These are phyloP conservation scores for Fusarium hainanense DNA, from an alignment of 2,329 filamentous ascomycete species.

Conservation along the genomic window DNA sequence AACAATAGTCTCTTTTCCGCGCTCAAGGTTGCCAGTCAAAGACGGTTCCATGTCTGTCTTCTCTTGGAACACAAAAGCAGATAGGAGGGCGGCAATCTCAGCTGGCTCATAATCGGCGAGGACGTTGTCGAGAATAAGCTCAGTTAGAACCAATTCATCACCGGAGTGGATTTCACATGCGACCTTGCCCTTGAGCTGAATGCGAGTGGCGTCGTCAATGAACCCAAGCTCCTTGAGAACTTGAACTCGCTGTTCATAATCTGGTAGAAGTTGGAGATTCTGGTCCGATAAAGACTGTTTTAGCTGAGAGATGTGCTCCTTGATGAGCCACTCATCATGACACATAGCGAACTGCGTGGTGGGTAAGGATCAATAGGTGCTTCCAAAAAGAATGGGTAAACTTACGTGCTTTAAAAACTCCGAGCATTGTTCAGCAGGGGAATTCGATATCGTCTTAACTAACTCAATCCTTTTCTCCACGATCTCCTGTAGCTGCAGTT, in stretches of 20 bases:
- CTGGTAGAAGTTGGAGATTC: constrained; percentile 92
- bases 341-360: constrained; percentile 84
- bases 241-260: constrained; percentile 94
- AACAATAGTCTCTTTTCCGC: constrained; percentile 86
- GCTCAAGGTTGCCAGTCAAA: constrained; percentile 83
- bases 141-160: constrained; percentile 94
- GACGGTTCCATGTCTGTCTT: constrained; percentile 87
- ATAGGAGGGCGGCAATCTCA: constrained; percentile 94
- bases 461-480: constrained; percentile 76
- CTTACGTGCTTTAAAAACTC: constrained; percentile 88
- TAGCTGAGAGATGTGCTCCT: constrained; percentile 89
- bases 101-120: constrained; percentile 95
- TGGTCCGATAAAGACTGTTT: constrained; percentile 94
- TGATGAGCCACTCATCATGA: constrained; percentile 95
- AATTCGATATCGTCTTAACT: constrained; percentile 70
- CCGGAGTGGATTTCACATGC: constrained; percentile 98
- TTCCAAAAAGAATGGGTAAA: constrained; percentile 30
- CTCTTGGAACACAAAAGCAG: constrained; percentile 96
- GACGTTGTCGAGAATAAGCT: constrained; percentile 96
- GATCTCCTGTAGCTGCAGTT: constrained; percentile 82
- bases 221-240: constrained; percentile 94
- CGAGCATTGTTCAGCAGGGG: constrained; percentile 75
- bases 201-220: constrained; percentile 85
- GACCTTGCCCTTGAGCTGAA: constrained; percentile 97
- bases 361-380: constrained; percentile 44